Base-by-base conservation (phyloP, 2,329 filamentous ascomycete species). In the Hypoxylon sp. region DNA sequence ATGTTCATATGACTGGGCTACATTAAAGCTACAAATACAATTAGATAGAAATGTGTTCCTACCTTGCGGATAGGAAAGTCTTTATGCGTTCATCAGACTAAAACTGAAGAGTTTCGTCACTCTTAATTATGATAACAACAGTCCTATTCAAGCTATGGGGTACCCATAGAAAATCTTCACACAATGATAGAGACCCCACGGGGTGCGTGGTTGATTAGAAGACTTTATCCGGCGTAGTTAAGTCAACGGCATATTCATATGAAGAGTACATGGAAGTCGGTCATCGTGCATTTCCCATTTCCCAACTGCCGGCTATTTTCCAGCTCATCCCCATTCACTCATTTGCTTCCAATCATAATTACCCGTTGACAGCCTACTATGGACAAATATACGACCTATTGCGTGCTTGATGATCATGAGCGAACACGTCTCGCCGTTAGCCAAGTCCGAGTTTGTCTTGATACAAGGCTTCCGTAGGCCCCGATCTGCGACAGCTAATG, bases 251-350 rank as follows among this genome's bases (percentile, higher is more conserved):
- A 48, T 44, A 22, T 46, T 6, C 3, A 22, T 48, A 13, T 48
- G 25, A 35, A 35, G 30, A 14, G 25, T 35, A 53, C 20, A 33
- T 54, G 2, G 50, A 17, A 54, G n/a, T 44, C 11, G 17, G 17
- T 22, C 40, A 44, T 22, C 17, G 11, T 17, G 14, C 14, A 46
- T 40, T 33, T 53, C 14, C 40, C 3, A 61, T 65, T 33, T 53
- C 14, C 40, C 3, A 61, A 62, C 22, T 65, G 58, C 66, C 66
- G 66, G 66, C 30, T 65, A 65, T 61, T 62, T 40, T 55, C 56
- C 20, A 50, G 4, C 10, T 25, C 17, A 14, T 42, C 11, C 25
- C 3, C 6, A 56, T 42, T 51, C 13, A n/a, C 37, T 42, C 17
- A n/a, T 33, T 8, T 33, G 10, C 37, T 17, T n/a, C 33, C 49